Base-by-base conservation (phyloP, 2,329 filamentous ascomycete species). In the Ophiostoma perfectum region DNA sequence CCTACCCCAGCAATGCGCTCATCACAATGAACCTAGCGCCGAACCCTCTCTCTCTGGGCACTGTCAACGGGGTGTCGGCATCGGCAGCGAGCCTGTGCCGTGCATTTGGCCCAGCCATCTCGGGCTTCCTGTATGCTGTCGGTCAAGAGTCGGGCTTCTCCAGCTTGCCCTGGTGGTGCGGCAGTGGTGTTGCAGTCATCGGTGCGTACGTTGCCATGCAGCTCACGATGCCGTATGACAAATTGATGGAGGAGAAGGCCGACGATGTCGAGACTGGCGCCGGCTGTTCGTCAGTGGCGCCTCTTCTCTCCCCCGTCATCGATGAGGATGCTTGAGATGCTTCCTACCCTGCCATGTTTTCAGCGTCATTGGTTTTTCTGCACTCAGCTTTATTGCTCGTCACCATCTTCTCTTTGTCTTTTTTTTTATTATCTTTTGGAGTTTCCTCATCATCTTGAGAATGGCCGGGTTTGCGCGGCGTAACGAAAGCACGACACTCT, bases 131-230 rank as follows among this genome's bases (percentile, higher is more conserved):
- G 38, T 96, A 97, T 78, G 86, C 92, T 4, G 81, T 89, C 66
- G 95, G 95, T 66, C 84, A 96, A 47, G 84, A 88, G 72, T 84
- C 88, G 6, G 93, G 93, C 47, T 94, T 92, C 76, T 94, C 93
- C 4, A 93, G 93, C 27, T 82, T 97, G 45, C 90, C 93, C 0
- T 99, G 95, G 94, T 99, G 95, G 95, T 88, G 88, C 71, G 93
- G 90, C 72, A 92, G 90, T 8, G 74, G 90, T 3, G 87, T 97
- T 44, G 91, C 92, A 45, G 79, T 92, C 11, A 78, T 87, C 14
- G 95, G 93, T 63, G 91, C 90, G 1, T 79, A 90, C 66, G 82
- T 95, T 74, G 91, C 90, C 77, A 82, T 92, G 70, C 87, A 87
- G 76, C 90, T 97, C 78, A 87, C 87, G 47, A 90, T 94, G 74